A percentile compares a stretch with the other conserved stretches of the same genome.
phyloP scores from a whole-genome alignment of 2,329 filamentous ascomycete genomes.

The Xylaria arbuscula region DNA sequence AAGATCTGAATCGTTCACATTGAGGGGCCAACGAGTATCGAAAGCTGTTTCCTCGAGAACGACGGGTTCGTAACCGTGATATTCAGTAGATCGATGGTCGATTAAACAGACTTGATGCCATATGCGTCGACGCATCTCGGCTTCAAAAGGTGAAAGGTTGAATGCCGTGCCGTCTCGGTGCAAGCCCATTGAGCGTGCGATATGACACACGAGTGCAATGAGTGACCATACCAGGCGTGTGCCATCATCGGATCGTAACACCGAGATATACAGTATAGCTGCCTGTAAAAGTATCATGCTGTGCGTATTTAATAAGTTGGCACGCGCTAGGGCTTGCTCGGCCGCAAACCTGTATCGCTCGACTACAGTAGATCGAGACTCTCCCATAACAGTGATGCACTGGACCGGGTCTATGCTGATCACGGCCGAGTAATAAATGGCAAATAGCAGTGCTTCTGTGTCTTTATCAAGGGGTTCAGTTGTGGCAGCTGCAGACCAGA shows the following conservation, averaged over 20 bases:
- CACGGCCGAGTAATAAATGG: constrained; percentile 70
- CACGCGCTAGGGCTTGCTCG: constrained; percentile 72
- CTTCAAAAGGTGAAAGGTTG: constrained; percentile 59
- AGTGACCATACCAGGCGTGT: constrained; percentile 55
- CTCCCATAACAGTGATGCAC: constrained; percentile 60
- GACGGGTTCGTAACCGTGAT: constrained; percentile 59
- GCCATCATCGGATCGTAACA: constrained; percentile 57
- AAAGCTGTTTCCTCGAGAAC: constrained; percentile 55
- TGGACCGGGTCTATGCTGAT: constrained; percentile 62
- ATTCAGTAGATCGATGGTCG: constrained; percentile 61
- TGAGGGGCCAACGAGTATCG: constrained; percentile 60
- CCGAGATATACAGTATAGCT: constrained; percentile 69
- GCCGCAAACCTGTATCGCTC: constrained; percentile 70
- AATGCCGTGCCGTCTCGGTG: constrained; percentile 63
- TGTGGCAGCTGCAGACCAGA: constrained; percentile 43
- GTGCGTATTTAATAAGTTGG: constrained; percentile 71
- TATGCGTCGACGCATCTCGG: constrained; percentile 62
- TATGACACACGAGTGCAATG: constrained; percentile 45
- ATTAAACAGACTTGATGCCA: constrained; percentile 63
- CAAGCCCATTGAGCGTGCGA: constrained; percentile 57
- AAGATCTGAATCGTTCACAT: constrained; percentile 64
- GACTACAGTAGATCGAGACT: constrained; percentile 61
- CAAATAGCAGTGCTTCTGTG: constrained; percentile 69
- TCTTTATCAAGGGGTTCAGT: constrained; percentile 53
- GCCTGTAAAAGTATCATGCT: constrained; percentile 72